Conservation (phyloP, 2,329 filamentous ascomycete species). For the Cytospora chrysosperma region DNA sequence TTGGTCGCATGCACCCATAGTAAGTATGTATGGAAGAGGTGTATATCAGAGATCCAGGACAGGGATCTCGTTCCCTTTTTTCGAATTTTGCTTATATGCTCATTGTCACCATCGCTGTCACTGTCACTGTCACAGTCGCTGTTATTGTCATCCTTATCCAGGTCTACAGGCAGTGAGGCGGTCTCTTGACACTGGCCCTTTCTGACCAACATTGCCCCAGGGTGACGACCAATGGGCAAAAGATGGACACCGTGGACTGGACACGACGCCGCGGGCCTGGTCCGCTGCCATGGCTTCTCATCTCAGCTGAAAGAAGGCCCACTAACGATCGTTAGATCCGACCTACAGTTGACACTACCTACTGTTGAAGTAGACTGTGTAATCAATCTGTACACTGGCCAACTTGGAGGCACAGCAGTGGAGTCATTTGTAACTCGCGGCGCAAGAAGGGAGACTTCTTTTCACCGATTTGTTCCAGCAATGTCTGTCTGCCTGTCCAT, state of each 20-base stretch:
- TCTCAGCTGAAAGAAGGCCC: conserved; percentile 11
- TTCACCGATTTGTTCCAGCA: neutral
- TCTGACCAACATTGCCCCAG: no score
- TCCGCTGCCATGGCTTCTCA: conserved; percentile 7
- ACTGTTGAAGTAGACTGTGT: no score
- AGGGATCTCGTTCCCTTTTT: neutral
- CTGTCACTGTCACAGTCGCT: neutral
- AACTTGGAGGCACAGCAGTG: conserved; percentile 5
- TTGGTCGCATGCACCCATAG: no score
- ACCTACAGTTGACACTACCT: no score
- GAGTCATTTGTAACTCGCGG: neutral
- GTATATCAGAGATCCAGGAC: neutral
- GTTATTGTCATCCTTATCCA: neutral
- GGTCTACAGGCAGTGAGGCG: neutral
- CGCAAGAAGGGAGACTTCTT: neutral
- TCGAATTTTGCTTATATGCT: no score
- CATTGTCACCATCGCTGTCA: no score
- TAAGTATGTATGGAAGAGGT: no score
- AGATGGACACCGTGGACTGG: neutral
- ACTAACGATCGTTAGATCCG: conserved; percentile 10
- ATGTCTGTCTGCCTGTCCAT: neutral
- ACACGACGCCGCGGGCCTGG: neutral
- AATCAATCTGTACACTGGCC: conserved; percentile 2
- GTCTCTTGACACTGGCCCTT: neutral
- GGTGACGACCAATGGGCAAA: neutral